Evolutionary conservation across 306 rosid species (phyloP).

Genomic region (Abrus precatorius): DNA sequence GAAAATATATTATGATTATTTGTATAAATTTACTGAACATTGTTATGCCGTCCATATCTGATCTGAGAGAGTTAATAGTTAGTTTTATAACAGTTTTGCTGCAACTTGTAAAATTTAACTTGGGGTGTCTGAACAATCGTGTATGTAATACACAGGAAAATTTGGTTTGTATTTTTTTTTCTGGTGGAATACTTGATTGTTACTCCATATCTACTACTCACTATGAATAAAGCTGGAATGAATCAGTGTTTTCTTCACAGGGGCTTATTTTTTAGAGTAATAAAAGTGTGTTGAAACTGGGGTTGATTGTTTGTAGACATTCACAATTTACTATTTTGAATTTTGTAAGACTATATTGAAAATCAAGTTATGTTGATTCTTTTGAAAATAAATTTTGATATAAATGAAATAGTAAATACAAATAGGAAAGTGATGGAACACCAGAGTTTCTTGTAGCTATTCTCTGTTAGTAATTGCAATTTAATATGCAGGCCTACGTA

Average conservation of each 20-base stretch:
- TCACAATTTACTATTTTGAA: conserved; percentile 26
- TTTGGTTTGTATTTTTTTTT: neutral
- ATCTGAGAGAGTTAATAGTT: neutral
- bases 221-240: neutral
- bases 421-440: conserved; percentile 22
- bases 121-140: neutral
- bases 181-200: neutral
- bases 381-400: conserved; percentile 30
- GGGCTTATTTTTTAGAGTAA: neutral
- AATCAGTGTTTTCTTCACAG: neutral
- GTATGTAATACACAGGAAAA: neutral
- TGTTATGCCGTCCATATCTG: neutral
- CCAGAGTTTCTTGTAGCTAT: conserved; percentile 29
- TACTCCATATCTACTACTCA: neutral
- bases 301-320: conserved; percentile 1
- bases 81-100: neutral
- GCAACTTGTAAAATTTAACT: neutral
- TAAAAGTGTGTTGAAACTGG: neutral
- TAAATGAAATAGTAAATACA: conserved; percentile 12
- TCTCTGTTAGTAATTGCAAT: conserved; percentile 19
- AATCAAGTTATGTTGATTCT: neutral
- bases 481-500: conserved; percentile 71
- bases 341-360: conserved; percentile 13
- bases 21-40: neutral
- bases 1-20: neutral